These are phyloP conservation scores for Dipodascus albidus DNA, from an alignment of 805 yeast species.

Conservation along the genomic window DNA sequence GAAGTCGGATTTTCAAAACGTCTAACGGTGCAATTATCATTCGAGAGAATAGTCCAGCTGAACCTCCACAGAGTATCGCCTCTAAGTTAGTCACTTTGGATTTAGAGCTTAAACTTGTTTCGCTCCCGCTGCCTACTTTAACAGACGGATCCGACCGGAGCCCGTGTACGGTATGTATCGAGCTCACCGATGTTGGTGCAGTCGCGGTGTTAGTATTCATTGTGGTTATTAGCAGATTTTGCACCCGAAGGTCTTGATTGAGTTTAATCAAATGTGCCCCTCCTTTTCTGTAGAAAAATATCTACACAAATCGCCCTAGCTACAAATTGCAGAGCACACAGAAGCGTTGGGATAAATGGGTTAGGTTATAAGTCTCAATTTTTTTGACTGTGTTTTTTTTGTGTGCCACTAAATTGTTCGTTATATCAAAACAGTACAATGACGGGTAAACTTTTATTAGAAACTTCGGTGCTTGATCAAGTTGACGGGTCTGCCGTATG, in stretches of 20 bases:
- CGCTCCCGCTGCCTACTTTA: not conserved
- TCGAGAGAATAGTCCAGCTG: conserved; percentile 55
- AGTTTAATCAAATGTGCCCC: not conserved
- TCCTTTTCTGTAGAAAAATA: not conserved
- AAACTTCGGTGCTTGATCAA: conserved; percentile 32
- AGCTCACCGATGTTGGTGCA: no score
- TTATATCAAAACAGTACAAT: not conserved
- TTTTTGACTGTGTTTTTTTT: no score
- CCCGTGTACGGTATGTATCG: no score
- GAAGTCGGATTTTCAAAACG: conserved; percentile 65
- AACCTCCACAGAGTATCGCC: conserved; percentile 58
- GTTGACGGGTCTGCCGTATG: conserved; percentile 77
- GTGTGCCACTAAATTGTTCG: no score
- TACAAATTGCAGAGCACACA: no score
- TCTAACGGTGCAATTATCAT: conserved; percentile 62
- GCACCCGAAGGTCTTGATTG: no score
- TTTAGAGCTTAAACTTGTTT: conserved; percentile 21
- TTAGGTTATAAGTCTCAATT: not conserved
- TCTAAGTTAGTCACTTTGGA: conserved; percentile 40
- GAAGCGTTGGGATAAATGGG: not conserved
- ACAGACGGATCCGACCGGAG: no score
- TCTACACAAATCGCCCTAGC: no score
- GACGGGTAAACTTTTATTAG: not conserved
- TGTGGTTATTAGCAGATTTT: no score
- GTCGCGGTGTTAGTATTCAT: no score